Evolutionary conservation across 2,329 filamentous ascomycete genomes (phyloP), one percentile per base, ranked within the genome.

Genomic region (Xylariaceae sp.): DNA sequence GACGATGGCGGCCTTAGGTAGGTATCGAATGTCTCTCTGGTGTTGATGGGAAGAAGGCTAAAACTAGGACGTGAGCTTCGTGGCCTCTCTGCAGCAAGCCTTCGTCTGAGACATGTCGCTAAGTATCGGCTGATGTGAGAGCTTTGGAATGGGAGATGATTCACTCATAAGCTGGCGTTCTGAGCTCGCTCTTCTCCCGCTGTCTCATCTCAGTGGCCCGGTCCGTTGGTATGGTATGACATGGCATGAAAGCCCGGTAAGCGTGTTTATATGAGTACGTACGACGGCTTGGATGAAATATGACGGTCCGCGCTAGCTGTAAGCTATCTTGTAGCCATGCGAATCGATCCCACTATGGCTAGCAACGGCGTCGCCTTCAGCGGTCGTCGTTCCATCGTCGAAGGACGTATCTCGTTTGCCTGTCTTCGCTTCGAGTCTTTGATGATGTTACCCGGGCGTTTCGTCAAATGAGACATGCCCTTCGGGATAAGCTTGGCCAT

Each of bases 271-370:
- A 74, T 56, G 7, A 49, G 45, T 52, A 26, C 23, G 23, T n/a
- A 59, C 3, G 19, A 75, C 65, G 26, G 74, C 67, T 20, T 73
- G 66, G 70, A 50, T n/a, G 51, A 42, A 3, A 44, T n/a, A n/a
- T n/a, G 51, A 23, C 71, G 62, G 1, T 72, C 62, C 0, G 48
- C 40, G 23, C 78, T 80, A 0, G 85, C 71, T 9, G 87, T 68
- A 3, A 82, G 67, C 40, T 77, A 67, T 16, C 85, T 71, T 2
- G 79, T 76, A n/a, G n/a, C n/a, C n/a, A 16, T 74, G 73, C 4
- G 80, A 83, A 67, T 86, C 86, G 64, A 88, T 85, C 0, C 85
- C 85, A 67, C 88, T 85, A 60, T 82, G 86, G 0, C 82, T 84
- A 48, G 88, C 73, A 0, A 85, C 40, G 0, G 66, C 71, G 48